Conservation (phyloP, 2,329 filamentous ascomycete species). For the Beauveria scarabaeidicola region DNA sequence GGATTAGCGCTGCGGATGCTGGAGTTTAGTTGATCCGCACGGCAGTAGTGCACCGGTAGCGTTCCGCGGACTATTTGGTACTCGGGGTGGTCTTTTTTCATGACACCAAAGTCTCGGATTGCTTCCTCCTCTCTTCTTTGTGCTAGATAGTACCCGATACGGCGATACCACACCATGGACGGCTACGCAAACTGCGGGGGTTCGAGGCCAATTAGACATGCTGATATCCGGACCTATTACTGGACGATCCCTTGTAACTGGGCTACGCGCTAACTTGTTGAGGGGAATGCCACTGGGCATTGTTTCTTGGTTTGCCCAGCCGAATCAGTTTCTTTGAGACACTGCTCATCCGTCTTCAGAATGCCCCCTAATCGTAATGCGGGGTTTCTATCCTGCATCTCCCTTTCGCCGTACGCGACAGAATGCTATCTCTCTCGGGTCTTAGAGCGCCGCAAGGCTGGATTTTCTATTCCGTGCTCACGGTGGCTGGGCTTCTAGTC, state of each 20-base stretch:
- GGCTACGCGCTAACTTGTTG: no score
- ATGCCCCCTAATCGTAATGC: background rate
- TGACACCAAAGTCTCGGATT: no score
- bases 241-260: no score
- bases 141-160: background rate
- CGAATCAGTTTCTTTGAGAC: no score
- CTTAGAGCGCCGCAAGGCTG: background rate
- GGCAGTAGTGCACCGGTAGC: no score
- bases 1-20: background rate
- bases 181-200: no score
- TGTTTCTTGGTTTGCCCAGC: no score
- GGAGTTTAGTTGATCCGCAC: slow-evolving; percentile 8
- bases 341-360: background rate
- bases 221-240: no score
- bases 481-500: slow-evolving; percentile 18
- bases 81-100: no score
- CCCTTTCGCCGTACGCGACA: background rate
- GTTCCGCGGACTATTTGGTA: background rate
- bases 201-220: no score
- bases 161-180: no score
- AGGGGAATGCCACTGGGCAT: no score
- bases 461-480: background rate
- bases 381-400: background rate
- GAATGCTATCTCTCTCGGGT: background rate
- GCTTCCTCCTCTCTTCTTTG: background rate